Evolutionary conservation across 805 yeast species (phyloP), one percentile per base, ranked within the genome.

Genomic region (Lachancea sp.): DNA sequence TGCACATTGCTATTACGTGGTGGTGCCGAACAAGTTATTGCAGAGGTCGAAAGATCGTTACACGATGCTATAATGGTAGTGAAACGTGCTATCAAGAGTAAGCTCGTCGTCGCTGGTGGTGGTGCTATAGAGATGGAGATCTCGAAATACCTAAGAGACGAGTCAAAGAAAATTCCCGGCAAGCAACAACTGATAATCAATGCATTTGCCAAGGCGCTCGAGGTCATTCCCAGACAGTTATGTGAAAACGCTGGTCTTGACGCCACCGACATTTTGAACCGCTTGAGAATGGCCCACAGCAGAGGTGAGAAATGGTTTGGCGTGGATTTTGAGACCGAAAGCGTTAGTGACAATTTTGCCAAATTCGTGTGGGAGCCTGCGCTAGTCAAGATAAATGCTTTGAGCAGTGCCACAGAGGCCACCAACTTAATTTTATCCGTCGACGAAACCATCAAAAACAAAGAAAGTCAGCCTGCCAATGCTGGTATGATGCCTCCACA

Each of bases 171-270:
- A 15, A 84, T 92, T 53, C 87, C 96, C 17, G 98, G 98, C 29
- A 90, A 92, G 64, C 96, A 90, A 66, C 99, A 92, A 68, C 70
- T 92, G 47, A 80, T 92, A 44, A 83, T 92, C 43, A 80, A 81
- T 43, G 96, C 96, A 6, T 92, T 79, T 66, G 98, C 98, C 18
- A 83, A 83, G 51, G 95, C 97, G 1, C 71, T 92, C 43, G 99
- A 92, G 67, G 80, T 92, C 20, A 88, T 92, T 54, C 99, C 99
- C 51, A 81, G 97, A 62, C 97, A 92, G 61, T 72, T 92, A 49
- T 90, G 97, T 70, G 98, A 92, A 60, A 92, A 92, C 63, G 98
- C 96, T n/a, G 99, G 99, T 4, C 80, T 92, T 51, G 99, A 92
- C 61, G 94, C 95, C 16, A 86, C 95, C n/a, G 97, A 92, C 61